phyloP scores from a whole-genome alignment of 345 rosid species.

The Durio zibethinus region DNA sequence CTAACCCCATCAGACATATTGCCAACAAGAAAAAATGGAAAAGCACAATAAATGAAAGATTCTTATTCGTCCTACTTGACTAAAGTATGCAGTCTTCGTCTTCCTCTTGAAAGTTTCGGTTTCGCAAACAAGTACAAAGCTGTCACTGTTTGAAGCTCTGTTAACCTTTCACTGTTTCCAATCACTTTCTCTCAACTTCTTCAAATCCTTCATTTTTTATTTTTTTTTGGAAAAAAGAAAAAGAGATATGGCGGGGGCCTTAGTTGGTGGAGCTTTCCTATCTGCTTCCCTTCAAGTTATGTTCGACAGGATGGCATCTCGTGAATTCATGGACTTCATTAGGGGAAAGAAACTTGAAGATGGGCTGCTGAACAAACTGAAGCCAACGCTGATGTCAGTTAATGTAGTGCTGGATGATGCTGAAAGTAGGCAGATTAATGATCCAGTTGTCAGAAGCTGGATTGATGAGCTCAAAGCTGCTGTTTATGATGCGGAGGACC shows the following conservation, averaged over 20 bases:
- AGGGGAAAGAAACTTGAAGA: not conserved
- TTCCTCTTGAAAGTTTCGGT: too few relatives aligned
- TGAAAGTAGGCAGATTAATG: slow-evolving; percentile 9
- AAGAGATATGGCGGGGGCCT: not conserved
- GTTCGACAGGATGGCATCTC: slow-evolving; percentile 12
- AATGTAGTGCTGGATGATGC: slow-evolving; percentile 13
- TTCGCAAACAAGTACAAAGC: too few relatives aligned
- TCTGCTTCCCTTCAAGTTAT: slow-evolving; percentile 19
- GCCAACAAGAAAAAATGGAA: too few relatives aligned
- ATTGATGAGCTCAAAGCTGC: slow-evolving; percentile 17
- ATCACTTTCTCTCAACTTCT: not conserved
- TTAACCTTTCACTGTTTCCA: too few relatives aligned
- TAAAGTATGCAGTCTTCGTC: too few relatives aligned
- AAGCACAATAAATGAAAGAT: too few relatives aligned
- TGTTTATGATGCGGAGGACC: not conserved
- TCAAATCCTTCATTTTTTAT: not conserved
- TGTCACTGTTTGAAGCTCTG: too few relatives aligned
- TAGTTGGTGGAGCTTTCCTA: slow-evolving; percentile 4
- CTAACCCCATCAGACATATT: too few relatives aligned
- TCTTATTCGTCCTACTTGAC: too few relatives aligned
- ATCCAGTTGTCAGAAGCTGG: slow-evolving; percentile 3
- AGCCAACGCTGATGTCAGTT: not conserved
- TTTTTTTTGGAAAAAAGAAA: not conserved
- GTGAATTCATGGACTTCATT: not conserved
- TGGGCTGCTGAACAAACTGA: slow-evolving; percentile 1